These are phyloP conservation scores for Alternaria brassicicola DNA, from an alignment of 2,329 filamentous ascomycete genomes.

Conservation along the genomic window DNA sequence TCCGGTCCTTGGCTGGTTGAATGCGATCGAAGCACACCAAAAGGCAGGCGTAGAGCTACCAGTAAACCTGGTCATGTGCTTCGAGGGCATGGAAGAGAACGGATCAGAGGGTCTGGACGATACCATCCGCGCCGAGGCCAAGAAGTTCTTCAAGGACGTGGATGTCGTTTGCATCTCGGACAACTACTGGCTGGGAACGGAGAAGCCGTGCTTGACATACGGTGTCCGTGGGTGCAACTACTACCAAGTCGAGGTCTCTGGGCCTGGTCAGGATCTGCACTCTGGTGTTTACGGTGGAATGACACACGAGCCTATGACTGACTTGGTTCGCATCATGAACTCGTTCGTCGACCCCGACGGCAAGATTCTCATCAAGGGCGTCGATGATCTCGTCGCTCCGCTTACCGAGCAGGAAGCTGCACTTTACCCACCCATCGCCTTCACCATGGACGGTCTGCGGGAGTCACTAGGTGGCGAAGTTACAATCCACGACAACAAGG, in stretches of 20 bases:
- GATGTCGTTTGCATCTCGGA: conserved; percentile 98
- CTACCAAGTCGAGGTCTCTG: conserved; percentile 89
- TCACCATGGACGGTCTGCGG: conserved; percentile 95
- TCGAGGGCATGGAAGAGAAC: conserved; percentile 99
- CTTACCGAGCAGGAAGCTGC: conserved; percentile 83
- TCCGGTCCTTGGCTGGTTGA: conserved; percentile 94
- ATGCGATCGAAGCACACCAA: conserved; percentile 96
- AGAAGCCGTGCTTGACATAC: conserved; percentile 98
- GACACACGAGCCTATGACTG: conserved; percentile 98
- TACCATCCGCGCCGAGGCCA: conserved; percentile 87
- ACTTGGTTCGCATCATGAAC: conserved; percentile 80
- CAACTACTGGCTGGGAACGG: conserved; percentile 99
- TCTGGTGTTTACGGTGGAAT: conserved; percentile 96
- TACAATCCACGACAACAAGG: conserved; percentile 85
- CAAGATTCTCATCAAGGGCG: conserved; percentile 92
- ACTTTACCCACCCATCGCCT: conserved; percentile 88
- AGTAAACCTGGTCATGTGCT: conserved; percentile 98
- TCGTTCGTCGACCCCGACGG: conserved; percentile 87
- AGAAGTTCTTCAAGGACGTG: conserved; percentile 92
- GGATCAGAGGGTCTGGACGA: conserved; percentile 96
- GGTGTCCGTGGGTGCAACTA: conserved; percentile 97
- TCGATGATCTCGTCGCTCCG: conserved; percentile 90
- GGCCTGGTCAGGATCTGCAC: conserved; percentile 92
- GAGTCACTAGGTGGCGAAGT: conserved; percentile 90
- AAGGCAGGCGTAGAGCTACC: conserved; percentile 93